Percentiles rank a stretch among this genome's conserved stretches.
These are phyloP conservation scores for Cercospora sesami DNA, from an alignment of 2,329 filamentous ascomycete genomes.

Conservation along the genomic window DNA sequence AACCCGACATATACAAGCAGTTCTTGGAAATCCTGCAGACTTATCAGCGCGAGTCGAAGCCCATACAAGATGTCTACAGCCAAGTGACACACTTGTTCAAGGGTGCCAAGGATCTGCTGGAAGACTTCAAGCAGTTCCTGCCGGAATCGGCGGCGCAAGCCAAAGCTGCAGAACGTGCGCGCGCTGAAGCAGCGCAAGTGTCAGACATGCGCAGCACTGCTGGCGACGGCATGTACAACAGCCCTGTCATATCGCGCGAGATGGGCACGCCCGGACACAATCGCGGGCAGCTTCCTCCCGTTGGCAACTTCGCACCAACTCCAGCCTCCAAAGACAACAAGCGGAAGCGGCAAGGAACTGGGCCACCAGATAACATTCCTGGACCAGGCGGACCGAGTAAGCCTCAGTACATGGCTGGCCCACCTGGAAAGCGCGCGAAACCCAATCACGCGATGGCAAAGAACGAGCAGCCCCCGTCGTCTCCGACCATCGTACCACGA, in stretches of 20 bases:
- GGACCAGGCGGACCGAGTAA: constrained; percentile 34
- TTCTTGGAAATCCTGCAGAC: constrained; percentile 98
- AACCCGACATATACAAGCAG: constrained; percentile 98
- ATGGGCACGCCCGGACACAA: constrained; percentile 40
- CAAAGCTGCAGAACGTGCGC: constrained; percentile 55
- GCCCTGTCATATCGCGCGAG: constrained; percentile 40
- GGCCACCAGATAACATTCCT: constrained; percentile 38
- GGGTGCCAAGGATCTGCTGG: constrained; percentile 86
- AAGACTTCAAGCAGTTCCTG: constrained; percentile 98
- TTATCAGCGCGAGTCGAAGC: constrained; percentile 96
- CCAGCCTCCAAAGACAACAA: constrained; percentile 79
- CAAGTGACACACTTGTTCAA: constrained; percentile 95
- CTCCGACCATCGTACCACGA: constrained; percentile 83
- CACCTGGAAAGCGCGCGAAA: constrained; percentile 66
- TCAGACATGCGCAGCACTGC: constrained; percentile 58
- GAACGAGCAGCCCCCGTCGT: constrained; percentile 56
- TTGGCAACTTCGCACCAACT: constrained; percentile 89
- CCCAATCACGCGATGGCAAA: constrained; percentile 56
- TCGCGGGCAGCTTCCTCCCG: constrained; percentile 67
- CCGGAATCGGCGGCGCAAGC: constrained; percentile 81
- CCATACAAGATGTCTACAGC: constrained; percentile 96
- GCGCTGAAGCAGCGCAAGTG: constrained; percentile 66
- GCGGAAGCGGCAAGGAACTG: constrained; percentile 64
- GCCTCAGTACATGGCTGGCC: constrained; percentile 25
- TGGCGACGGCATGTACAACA: constrained; percentile 48